Evolutionary conservation across 768 basidiomycete species (phyloP).

Genomic region (Mycena rebaudengoi): DNA sequence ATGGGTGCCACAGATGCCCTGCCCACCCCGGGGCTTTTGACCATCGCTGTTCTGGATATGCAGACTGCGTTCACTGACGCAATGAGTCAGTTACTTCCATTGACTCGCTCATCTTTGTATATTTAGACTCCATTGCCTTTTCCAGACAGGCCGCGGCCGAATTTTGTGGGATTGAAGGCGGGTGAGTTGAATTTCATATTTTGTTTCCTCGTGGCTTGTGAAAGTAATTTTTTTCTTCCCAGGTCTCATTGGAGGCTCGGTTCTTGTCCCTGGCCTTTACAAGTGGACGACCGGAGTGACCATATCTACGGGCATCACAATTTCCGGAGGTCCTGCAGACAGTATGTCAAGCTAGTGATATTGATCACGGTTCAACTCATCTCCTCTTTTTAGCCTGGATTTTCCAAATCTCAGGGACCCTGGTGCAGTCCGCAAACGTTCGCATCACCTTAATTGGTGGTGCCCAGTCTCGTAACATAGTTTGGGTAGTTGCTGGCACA

Average conservation of each 20-base stretch:
- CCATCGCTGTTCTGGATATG: not conserved
- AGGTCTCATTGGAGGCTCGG: conserved; percentile 10
- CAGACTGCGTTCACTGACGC: conserved; percentile 8
- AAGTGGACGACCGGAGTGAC: conserved; percentile 14
- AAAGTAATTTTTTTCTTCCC: not conserved
- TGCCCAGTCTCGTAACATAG: not conserved
- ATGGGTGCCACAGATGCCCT: conserved; percentile 2
- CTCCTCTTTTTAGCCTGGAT: conserved; percentile 2
- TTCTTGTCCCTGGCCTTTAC: conserved; percentile 10
- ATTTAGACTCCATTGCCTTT: not conserved
- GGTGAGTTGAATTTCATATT: not conserved
- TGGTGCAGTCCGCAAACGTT: not conserved
- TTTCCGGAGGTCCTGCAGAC: conserved; percentile 6
- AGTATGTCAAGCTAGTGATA: not conserved
- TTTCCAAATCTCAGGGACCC: not conserved
- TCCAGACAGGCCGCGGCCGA: not conserved
- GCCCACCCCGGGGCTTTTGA: not conserved
- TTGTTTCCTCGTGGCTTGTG: not conserved
- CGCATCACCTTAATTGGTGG: not conserved
- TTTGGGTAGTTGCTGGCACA: not conserved
- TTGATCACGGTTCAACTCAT: not conserved
- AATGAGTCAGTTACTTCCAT: not conserved
- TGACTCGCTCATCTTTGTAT: not conserved
- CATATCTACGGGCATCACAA: not conserved
- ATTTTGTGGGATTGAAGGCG: not conserved